Evolutionary conservation across 768 basidiomycete genomes (phyloP), one percentile per base, ranked within the genome.

Genomic region (Macrolepiota dolichaula): DNA sequence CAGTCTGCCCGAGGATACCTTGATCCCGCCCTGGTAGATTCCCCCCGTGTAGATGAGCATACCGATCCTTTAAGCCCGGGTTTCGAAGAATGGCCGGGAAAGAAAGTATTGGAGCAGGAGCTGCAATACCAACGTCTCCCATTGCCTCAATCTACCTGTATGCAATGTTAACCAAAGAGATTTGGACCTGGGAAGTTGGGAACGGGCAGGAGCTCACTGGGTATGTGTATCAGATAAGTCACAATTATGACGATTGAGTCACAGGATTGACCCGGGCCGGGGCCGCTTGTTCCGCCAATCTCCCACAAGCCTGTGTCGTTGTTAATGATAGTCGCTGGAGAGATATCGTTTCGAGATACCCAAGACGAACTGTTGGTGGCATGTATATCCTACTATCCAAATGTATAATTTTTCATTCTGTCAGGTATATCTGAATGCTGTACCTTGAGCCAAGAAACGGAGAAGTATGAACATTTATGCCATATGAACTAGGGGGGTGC

Each of bases 31-130:
- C 63, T 63, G 42, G 67, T 63, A 49, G 62, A 68, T 55, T 32
- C 46, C 22, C 62, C 24, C 65, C 67, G 29, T 74, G 76, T 5
- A 89, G 76, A 68, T 87, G 81, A 0, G 86, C 82, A 64, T 79
- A 88, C 22, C 81, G 76, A 61, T 79, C 76, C 10, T 74, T 68
- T 1, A 89, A 72, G 3, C 79, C 83, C 3, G 84, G 77, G 67
- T 85, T 83, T 62, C 86, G 84, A 27, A 91, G 76, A 63, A 90
- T 74, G 1, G 89, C 81, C 0, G 90, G 90, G 69, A 91, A 91
- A 1, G 90, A 90, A 61, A 91, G 78, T 0, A 71, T 63, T 13
- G 85, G 82, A 13, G 83, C 62, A 11, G 81, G 77, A 2, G 66
- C 47, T 64, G 35, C 25, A 38, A 47, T 27, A 15, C 19, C 19